Evolutionary conservation across 169 alveolate genomes (phyloP), one percentile per base, ranked within the genome.

Genomic region (Plasmodium gonderi): DNA sequence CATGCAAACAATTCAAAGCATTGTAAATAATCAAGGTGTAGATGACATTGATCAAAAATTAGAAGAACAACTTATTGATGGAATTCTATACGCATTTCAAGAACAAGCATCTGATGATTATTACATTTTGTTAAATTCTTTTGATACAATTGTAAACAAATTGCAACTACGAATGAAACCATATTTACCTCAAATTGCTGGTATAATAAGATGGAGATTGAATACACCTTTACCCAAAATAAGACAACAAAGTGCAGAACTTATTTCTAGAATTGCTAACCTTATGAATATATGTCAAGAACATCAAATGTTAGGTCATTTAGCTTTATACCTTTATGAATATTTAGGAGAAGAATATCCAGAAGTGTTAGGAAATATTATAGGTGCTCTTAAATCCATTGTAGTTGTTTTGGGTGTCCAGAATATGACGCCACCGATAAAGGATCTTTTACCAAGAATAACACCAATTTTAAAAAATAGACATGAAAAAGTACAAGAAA

Each of bases 331-430:
- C 82, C 96, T 99, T 45, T 98, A 98, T 94, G 99, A 99, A 94
- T 98, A 99, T 94, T 94, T 99, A 51, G 99, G 99, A 3, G 99
- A 99, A 94, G 99, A 99, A 95, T 99, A 98, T 94, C 99, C 99
- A 8, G 99, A 99, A 95, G 99, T 99, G 12, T 96, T 98, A 69
- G 99, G 99, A 1, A 97, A 99, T 83, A 98, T 99, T 42, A 95
- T 99, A 77, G 99, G 99, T 31, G 99, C 99, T 8, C 92, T 99
- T 77, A 98, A 98, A 95, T 99, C 99, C 23, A 99, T 99, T 29
- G 99, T 99, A n/a, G 98, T 98, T 75, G 99, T 98, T 42, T 97
- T 99, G 45, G 99, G 99, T 75, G 99, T 99, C 98, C 97, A 97
- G 36, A 97, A 98, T 81, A 98, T 99, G 99, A 97, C 99, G 33